Evolutionary conservation across 2,329 filamentous ascomycete species (phyloP), one percentile per base, ranked within the genome.

Genomic region (Talaromyces sp.): DNA sequence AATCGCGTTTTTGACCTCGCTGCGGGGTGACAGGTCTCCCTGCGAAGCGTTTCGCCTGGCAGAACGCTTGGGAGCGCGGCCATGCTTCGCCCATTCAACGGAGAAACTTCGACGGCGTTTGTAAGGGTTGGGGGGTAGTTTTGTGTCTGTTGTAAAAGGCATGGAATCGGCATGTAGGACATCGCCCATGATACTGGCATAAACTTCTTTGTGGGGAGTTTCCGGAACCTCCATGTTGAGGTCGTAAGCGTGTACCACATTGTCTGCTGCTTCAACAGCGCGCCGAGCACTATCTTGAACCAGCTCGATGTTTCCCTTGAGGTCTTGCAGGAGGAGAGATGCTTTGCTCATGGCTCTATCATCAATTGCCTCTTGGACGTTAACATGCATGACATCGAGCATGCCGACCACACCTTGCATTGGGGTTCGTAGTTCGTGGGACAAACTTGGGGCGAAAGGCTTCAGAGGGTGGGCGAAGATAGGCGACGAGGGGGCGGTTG

Each of bases 331-430:
- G 50, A 89, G 78, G 61, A 77, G 74, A 32, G 43, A 31, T 5
- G 35, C 19, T 38, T 57, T 57, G 14, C 35, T 68, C 61, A 83
- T 80, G 10, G 75, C 72, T 62, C 83, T 80, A 41, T 77, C 79
- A 62, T 84, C 81, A 8, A 86, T 81, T 19, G 85, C 85, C 68
- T 90, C 87, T 61, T 87, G 80, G 2, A 90, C 85, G 2, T 86
- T 89, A 3, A 87, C 85, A 73, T 89, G 86, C 86, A 90, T 90
- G 62, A 90, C 85, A 73, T 90, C 88, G 50, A 90, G 75, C 87
- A 90, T 90, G 7, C 88, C 88, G 14, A 90, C 86, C 7, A 90
- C 86, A 48, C 88, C 88, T 71, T 90, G 88, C 87, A 90, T 89
- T 1, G 88, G 88, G 3, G 88, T 90, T 63, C 88, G 79, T 53